Evolutionary conservation across 225 moss, liverwort and hornwort genomes (phyloP), one percentile per base, ranked within the genome.

Genomic region (Asterella californica): DNA sequence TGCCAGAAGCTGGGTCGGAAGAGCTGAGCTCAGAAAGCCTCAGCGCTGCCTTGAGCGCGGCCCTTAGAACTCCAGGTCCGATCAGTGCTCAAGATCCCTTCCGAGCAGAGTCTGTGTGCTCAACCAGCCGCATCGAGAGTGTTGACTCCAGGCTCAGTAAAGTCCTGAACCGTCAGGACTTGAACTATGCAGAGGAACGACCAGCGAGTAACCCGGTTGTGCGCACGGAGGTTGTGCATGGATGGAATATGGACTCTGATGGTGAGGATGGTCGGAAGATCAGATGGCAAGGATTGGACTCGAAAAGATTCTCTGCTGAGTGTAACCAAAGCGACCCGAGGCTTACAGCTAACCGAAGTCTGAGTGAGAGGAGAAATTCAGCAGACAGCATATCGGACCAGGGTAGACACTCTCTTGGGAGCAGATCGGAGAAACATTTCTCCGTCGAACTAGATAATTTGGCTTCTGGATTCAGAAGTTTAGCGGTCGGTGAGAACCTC

Each of bases 31-130:
- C 82, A 45, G 83, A 79, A 34, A 71, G 85, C 53, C 84, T 83
- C 15, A 85, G 81, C 54, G 92, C 89, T 79, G 81, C 85, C 50
- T 75, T 99, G 50, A 94, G 93, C 86, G 90, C 89, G 77, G 92
- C 83, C 80, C 87, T 99, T 49, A 84, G 82, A 52, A 92, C 97
- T 46, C 97, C 97, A 34, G 53, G 55, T 45, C 63, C 65, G 9
- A 75, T 53, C 2, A 50, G 30, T 11, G 19, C 74, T 53, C 52
- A 33, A 15, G 33, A 53, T 33, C n/a, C 47, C 6, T 19, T n/a
- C 14, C 65, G 64, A 4, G 27, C 17, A 30, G 47, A 78, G 1
- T 64, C 63, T 64, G 36, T 6, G 25, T 6, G 42, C 42, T 50
- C 66, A 49, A 30, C 19, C 1, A 27, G 63, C 15, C 47, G 10